Evolutionary conservation across 176 grass and related monocot genomes (phyloP).

Genomic region (Tillandsia fasciculata): DNA sequence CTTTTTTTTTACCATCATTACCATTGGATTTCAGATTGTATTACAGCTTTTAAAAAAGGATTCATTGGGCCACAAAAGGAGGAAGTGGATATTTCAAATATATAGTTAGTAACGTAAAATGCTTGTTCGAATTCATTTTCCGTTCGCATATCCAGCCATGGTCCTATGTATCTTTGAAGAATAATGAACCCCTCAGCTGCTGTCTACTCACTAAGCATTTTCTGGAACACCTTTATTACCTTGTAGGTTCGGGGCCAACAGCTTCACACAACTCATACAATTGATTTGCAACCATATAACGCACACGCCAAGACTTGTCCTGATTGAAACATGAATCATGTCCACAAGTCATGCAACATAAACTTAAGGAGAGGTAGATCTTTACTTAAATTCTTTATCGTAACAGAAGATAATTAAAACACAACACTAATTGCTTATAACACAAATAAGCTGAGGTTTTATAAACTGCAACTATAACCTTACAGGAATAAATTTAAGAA

Average conservation of each 20-base stretch:
- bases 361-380: not conserved
- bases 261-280: conserved; percentile 87
- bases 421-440: not conserved
- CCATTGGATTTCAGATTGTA: not conserved
- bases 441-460: not conserved
- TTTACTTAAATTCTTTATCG: not conserved
- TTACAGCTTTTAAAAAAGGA: not conserved
- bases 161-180: not conserved
- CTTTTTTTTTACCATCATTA: not conserved
- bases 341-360: not conserved
- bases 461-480: not conserved
- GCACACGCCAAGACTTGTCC: conserved; percentile 98
- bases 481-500: not conserved
- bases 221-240: conserved; percentile 20
- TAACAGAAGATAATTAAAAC: not conserved
- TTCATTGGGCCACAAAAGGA: too few relatives aligned
- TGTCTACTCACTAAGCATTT: not conserved
- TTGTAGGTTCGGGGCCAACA: conserved; percentile 75
- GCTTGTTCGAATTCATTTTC: not conserved
- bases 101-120: not conserved
- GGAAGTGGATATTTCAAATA: too few relatives aligned
- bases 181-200: not conserved
- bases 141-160: not conserved
- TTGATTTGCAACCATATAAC: conserved; percentile 98
- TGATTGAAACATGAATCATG: conserved; percentile 17